phyloP scores from a whole-genome alignment of 1,139 yeast genomes.

The Lodderomyces parapsilosis region DNA sequence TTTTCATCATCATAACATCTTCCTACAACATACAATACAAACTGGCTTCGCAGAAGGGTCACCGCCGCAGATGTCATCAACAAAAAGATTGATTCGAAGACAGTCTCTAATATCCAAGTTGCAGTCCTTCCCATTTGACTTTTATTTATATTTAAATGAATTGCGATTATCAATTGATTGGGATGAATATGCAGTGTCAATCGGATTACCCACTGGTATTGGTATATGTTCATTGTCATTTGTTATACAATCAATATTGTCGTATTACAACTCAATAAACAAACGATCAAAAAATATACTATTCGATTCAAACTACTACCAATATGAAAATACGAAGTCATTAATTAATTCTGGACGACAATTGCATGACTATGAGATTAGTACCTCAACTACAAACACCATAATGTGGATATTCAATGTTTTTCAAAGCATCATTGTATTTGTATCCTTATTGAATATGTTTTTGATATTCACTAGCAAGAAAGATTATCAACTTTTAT shows the following conservation, averaged over 20 bases:
- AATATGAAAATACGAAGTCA: slow-evolving; percentile 33
- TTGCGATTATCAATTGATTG: slow-evolving; percentile 57
- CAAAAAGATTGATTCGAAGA: slow-evolving; percentile 21
- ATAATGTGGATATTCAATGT: slow-evolving; percentile 23
- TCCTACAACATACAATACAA: too few relatives aligned
- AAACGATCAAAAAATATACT: slow-evolving; percentile 14
- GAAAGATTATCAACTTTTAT: slow-evolving; percentile 42
- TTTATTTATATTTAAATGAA: slow-evolving; percentile 53
- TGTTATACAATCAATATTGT: slow-evolving; percentile 10
- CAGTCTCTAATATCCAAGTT: slow-evolving; percentile 40
- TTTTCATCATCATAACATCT: too few relatives aligned
- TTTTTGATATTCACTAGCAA: slow-evolving; percentile 29
- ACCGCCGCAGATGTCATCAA: slow-evolving; percentile 7
- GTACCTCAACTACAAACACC: slow-evolving; percentile 10
- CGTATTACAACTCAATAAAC: slow-evolving; percentile 14
- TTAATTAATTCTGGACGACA: slow-evolving; percentile 3
- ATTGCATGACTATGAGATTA: slow-evolving; percentile 2
- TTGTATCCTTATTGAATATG: slow-evolving; percentile 28
- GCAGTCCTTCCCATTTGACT: slow-evolving; percentile 57
- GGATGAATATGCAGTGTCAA: slow-evolving; percentile 44
- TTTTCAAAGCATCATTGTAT: slow-evolving; percentile 17
- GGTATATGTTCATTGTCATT: slow-evolving; percentile 7
- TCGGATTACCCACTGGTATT: slow-evolving; percentile 18
- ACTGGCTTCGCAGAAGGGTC: neutral
- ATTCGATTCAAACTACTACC: slow-evolving; percentile 19